A percentile compares a stretch with the other conserved stretches of the same genome.
Evolutionary conservation across 805 yeast genomes (phyloP).

Genomic region (Limtongia smithiae): DNA sequence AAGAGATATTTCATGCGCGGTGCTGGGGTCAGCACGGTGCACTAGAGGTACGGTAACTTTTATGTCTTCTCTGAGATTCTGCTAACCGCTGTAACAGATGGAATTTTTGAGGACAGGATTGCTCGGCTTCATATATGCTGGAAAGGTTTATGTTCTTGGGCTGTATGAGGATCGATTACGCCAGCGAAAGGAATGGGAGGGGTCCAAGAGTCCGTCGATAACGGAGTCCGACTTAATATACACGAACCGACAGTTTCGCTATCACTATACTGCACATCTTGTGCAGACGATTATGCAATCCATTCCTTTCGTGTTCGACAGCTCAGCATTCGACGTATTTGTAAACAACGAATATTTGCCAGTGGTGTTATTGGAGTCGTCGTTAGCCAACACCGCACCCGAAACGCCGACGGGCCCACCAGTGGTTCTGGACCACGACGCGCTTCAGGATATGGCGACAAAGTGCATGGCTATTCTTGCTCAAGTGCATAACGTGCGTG

Average conservation of each 20-base stretch:
- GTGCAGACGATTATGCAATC: conserved; percentile 78
- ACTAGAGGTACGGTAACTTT: conserved; percentile 42
- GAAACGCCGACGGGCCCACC: conserved; percentile 29
- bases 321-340: conserved; percentile 83
- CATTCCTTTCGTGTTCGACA: conserved; percentile 78
- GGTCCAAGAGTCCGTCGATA: conserved; percentile 31
- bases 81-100: conserved; percentile 34
- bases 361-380: conserved; percentile 78
- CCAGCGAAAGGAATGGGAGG: conserved; percentile 46
- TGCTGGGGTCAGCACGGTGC: conserved; percentile 70
- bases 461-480: conserved; percentile 47
- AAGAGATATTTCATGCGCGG: conserved; percentile 73
- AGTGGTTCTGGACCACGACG: conserved; percentile 39
- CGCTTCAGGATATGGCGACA: conserved; percentile 49
- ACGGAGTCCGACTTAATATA: neutral
- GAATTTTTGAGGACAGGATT: conserved; percentile 88
- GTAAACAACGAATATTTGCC: conserved; percentile 79
- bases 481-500: conserved; percentile 65
- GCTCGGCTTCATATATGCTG: conserved; percentile 81
- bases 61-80: neutral
- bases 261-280: conserved; percentile 83
- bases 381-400: conserved; percentile 43
- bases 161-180: conserved; percentile 86
- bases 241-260: conserved; percentile 41
- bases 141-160: conserved; percentile 84